Conservation (phyloP, 1,139 yeast genomes). For the Lodderomyces beijingensis region DNA sequence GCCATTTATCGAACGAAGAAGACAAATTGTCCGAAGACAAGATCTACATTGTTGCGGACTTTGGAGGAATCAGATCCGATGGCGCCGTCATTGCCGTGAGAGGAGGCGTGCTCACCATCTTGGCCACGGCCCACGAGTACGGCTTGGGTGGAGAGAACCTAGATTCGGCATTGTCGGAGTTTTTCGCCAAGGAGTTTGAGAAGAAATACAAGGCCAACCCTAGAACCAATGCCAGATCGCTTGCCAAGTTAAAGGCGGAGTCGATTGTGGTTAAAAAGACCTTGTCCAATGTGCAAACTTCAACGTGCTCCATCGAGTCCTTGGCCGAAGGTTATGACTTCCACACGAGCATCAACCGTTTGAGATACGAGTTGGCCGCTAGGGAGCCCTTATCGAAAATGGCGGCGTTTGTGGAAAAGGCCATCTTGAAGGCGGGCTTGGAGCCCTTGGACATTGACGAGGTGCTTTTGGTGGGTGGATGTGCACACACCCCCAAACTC, state of each 20-base stretch:
- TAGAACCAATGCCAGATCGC: slow-evolving; percentile 72
- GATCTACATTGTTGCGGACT: slow-evolving; percentile 88
- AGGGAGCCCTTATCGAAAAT: slow-evolving; percentile 74
- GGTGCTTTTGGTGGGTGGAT: slow-evolving; percentile 90
- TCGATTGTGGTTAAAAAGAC: slow-evolving; percentile 87
- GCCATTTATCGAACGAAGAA: slow-evolving; percentile 58
- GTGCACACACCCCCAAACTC: slow-evolving; percentile 88
- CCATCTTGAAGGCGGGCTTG: slow-evolving; percentile 75
- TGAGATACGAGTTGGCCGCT: slow-evolving; percentile 86
- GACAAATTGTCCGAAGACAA: slow-evolving; percentile 63
- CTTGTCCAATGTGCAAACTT: slow-evolving; percentile 80
- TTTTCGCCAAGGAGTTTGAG: slow-evolving; percentile 89
- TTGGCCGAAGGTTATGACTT: slow-evolving; percentile 92
- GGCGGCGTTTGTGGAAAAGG: slow-evolving; percentile 69
- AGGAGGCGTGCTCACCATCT: slow-evolving; percentile 87
- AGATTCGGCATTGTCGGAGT: slow-evolving; percentile 76
- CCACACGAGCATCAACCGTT: slow-evolving; percentile 89
- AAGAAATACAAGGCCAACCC: slow-evolving; percentile 84
- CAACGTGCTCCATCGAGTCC: slow-evolving; percentile 93
- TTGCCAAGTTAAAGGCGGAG: slow-evolving; percentile 85
- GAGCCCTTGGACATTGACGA: slow-evolving; percentile 87
- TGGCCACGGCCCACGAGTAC: slow-evolving; percentile 81
- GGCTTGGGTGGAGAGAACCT: slow-evolving; percentile 85
- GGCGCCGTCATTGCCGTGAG: slow-evolving; percentile 92
- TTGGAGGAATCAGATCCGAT: slow-evolving; percentile 95